A percentile compares a stretch with the other conserved stretches of the same genome.
Evolutionary conservation across 768 basidiomycete genomes (phyloP).

Genomic region (Baorangia bicolor): DNA sequence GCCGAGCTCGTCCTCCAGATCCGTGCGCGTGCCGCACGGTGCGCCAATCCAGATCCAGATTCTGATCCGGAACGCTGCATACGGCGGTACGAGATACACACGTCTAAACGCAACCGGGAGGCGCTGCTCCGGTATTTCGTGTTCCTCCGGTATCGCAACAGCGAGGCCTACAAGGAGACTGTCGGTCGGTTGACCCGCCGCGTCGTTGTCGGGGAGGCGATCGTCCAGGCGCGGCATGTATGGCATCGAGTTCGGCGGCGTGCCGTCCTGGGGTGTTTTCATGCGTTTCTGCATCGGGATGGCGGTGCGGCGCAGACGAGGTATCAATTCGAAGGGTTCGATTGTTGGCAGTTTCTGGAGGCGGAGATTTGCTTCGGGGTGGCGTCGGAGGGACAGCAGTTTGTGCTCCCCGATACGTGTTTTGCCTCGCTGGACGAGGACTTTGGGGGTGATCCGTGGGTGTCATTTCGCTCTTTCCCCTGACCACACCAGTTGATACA

Average conservation of each 20-base stretch:
- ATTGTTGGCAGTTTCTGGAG: conserved; percentile 48
- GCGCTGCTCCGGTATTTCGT: conserved; percentile 50
- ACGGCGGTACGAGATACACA: conserved; percentile 20
- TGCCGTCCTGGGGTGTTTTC: conserved; percentile 26
- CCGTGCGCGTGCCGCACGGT: conserved; percentile 16
- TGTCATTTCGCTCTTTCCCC: not conserved
- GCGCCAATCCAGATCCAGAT: not conserved
- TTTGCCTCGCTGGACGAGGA: conserved; percentile 54
- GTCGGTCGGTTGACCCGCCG: conserved; percentile 30
- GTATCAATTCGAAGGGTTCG: conserved; percentile 24
- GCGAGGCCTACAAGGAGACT: conserved; percentile 43
- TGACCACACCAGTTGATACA: not conserved
- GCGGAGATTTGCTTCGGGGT: conserved; percentile 57
- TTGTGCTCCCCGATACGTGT: conserved; percentile 52
- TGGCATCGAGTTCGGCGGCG: conserved; percentile 32
- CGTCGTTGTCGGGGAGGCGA: conserved; percentile 21
- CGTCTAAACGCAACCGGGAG: conserved; percentile 32
- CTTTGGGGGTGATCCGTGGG: conserved; percentile 35
- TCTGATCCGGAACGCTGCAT: not conserved
- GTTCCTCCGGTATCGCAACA: conserved; percentile 60
- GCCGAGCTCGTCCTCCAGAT: conserved; percentile 34
- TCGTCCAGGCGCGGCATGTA: conserved; percentile 18
- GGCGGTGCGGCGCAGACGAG: not conserved
- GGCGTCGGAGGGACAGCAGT: conserved; percentile 55
- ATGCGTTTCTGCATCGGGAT: conserved; percentile 28